phyloP scores from a whole-genome alignment of 345 rosid species.

The Moringa oleifera region DNA sequence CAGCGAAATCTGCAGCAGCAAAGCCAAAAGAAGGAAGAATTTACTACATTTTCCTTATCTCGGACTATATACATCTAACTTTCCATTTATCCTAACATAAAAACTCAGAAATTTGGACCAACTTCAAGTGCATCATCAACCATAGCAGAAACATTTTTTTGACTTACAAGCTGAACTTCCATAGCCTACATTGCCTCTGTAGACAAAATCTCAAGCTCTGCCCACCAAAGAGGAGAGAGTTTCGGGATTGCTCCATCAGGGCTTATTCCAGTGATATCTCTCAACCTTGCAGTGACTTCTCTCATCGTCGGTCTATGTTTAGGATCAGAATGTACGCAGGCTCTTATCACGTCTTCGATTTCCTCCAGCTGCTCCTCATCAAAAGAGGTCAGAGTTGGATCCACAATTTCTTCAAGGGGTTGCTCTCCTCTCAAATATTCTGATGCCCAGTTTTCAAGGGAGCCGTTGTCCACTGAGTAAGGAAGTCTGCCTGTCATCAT shows the following conservation, averaged over 20 bases:
- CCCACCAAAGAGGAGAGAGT: constrained; percentile 98
- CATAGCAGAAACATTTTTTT: constrained; percentile 8
- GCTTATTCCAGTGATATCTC: constrained; percentile 49
- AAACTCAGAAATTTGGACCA: background rate
- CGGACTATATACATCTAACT: constrained; percentile 22
- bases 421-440: constrained; percentile 37
- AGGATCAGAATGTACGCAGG: constrained; percentile 58
- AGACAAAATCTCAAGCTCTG: constrained; percentile 81
- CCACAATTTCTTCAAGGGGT: constrained; percentile 45
- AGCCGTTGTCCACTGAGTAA: constrained; percentile 31
- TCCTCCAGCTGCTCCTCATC: constrained; percentile 47
- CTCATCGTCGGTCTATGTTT: constrained; percentile 50
- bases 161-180: constrained; percentile 11
- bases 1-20: background rate
- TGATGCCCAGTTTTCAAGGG: constrained; percentile 49
- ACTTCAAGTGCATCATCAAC: constrained; percentile 8
- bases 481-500: constrained; percentile 74
- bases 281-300: constrained; percentile 47
- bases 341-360: constrained; percentile 50
- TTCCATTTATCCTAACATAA: constrained; percentile 10
- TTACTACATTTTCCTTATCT: constrained; percentile 1
- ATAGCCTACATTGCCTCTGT: constrained; percentile 31
- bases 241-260: constrained; percentile 62
- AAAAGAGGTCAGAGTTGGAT: constrained; percentile 59
- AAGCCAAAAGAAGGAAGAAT: constrained; percentile 3